Percentiles rank a stretch among this genome's conserved stretches.
phyloP scores from a whole-genome alignment of 306 rosid species.

The Glycine soja region DNA sequence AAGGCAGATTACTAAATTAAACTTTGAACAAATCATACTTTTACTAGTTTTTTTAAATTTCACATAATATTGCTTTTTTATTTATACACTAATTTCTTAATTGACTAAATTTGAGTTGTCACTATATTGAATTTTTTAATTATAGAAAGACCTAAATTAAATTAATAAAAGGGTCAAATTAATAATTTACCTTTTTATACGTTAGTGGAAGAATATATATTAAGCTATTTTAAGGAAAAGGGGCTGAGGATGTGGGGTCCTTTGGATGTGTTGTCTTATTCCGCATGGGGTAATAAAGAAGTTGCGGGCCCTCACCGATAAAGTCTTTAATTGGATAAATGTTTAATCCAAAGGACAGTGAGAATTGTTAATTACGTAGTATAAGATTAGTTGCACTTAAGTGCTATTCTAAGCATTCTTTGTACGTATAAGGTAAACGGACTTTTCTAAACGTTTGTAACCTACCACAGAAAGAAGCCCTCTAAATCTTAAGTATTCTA shows the following conservation, averaged over 20 bases:
- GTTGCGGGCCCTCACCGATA: not conserved
- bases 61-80: too few species aligned
- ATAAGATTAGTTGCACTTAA: not conserved
- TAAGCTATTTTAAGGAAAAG: too few species aligned
- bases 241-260: not conserved
- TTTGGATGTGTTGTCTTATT: slow-evolving; percentile 23
- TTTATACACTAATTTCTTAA: too few species aligned
- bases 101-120: too few species aligned
- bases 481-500: not conserved
- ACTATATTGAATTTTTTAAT: too few species aligned
- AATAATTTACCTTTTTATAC: not conserved
- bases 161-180: not conserved
- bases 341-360: not conserved
- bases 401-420: slow-evolving; percentile 10
- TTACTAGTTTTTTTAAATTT: too few species aligned
- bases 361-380: not conserved
- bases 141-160: too few species aligned
- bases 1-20: too few species aligned
- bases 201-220: too few species aligned
- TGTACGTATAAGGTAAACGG: not conserved
- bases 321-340: slow-evolving; percentile 31
- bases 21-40: too few species aligned
- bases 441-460: not conserved
- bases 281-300: not conserved
- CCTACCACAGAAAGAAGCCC: not conserved